A percentile compares a stretch with the other conserved stretches of the same genome.
phyloP scores from a whole-genome alignment of 768 basidiomycete genomes.

The Myochromella boudieri region DNA sequence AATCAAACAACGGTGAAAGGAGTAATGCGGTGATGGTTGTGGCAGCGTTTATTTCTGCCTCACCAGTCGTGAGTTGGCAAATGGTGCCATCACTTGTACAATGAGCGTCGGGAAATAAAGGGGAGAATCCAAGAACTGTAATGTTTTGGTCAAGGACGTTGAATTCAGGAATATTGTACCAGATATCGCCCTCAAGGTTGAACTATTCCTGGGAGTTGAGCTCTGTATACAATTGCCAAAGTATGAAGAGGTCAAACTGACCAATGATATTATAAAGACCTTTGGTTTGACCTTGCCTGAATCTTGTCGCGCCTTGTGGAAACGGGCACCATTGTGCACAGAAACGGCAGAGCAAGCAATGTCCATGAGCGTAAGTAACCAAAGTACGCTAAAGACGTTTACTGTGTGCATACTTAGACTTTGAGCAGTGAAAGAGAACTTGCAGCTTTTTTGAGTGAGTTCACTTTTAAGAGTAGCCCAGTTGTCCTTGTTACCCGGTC shows the following conservation, averaged over 20 bases:
- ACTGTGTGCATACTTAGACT: too few relatives aligned
- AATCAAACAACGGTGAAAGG: slow-evolving; percentile 8
- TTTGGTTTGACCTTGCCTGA: slow-evolving; percentile 4
- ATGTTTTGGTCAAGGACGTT: slow-evolving; percentile 5
- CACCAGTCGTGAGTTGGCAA: slow-evolving; percentile 6
- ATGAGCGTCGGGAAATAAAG: slow-evolving; percentile 4
- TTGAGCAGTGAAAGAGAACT: too few relatives aligned
- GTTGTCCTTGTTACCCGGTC: too few relatives aligned
- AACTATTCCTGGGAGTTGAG: too few relatives aligned
- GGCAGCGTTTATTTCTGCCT: slow-evolving; percentile 6
- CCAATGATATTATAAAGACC: slow-evolving; percentile 8
- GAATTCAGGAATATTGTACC: slow-evolving; percentile 5
- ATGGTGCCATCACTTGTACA: slow-evolving; percentile 3
- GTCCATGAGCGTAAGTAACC: too few relatives aligned
- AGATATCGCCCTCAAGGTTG: slow-evolving; percentile 1
- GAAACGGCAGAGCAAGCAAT: too few relatives aligned
- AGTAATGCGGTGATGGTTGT: slow-evolving; percentile 1
- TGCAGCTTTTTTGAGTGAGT: too few relatives aligned
- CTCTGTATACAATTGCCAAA: background rate
- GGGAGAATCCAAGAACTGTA: slow-evolving; percentile 5
- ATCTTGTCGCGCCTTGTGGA: too few relatives aligned
- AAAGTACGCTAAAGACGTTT: too few relatives aligned
- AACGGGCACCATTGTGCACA: too few relatives aligned
- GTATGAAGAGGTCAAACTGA: background rate
- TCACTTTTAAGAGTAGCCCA: too few relatives aligned